A percentile compares a stretch with the other conserved stretches of the same genome.
phyloP scores from a whole-genome alignment of 148 eudicot species.

The Arctostaphylos glauca region DNA sequence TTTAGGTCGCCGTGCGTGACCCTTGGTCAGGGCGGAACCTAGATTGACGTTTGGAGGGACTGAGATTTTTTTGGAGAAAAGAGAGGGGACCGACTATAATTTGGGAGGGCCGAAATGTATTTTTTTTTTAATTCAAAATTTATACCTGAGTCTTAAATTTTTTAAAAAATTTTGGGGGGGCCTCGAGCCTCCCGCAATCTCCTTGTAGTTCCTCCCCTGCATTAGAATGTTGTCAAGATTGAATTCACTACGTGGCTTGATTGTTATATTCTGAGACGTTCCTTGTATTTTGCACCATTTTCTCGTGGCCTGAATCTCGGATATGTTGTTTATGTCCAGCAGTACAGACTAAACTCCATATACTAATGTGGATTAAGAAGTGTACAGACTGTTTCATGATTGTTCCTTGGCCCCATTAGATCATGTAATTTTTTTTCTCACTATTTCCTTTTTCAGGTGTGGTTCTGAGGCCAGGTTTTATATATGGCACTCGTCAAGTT shows the following conservation, averaged over 20 bases:
- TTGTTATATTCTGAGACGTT: neutral
- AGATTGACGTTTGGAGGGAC: neutral
- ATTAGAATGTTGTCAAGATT: neutral
- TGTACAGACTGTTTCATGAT: neutral
- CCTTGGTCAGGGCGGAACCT: no score
- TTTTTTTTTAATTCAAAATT: no score
- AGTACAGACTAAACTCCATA: neutral
- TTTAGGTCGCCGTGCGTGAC: neutral
- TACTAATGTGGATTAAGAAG: neutral
- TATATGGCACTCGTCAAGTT: conserved; percentile 61
- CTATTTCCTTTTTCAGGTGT: conserved; percentile 39
- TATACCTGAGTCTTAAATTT: no score
- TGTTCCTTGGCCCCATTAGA: neutral
- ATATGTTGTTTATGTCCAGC: neutral
- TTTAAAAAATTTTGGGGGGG: no score
- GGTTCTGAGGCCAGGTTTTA: conserved; percentile 64
- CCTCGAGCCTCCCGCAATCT: neutral
- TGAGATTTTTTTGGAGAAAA: neutral
- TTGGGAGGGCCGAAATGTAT: no score
- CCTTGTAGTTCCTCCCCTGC: neutral
- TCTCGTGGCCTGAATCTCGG: neutral
- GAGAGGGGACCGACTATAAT: no score
- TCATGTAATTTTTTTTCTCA: neutral
- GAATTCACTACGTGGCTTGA: neutral
- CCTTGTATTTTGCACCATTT: neutral